phyloP scores from a whole-genome alignment of 768 basidiomycete genomes.

The Leucocoprinus leucothites region DNA sequence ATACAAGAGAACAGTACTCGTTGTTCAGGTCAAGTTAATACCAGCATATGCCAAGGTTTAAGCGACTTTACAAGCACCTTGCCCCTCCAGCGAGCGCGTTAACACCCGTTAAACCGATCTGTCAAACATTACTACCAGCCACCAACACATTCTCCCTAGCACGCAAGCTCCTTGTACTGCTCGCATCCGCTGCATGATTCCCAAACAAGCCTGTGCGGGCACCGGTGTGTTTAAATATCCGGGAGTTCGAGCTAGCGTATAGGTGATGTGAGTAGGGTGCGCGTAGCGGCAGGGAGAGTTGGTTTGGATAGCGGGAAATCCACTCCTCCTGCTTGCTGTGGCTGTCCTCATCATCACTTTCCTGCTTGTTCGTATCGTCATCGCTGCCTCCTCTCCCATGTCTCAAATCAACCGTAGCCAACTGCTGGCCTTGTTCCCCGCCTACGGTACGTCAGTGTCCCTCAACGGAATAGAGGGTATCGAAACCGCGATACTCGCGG shows the following conservation, averaged over 20 bases:
- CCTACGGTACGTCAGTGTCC: constrained; percentile 26
- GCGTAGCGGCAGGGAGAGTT: constrained; percentile 6
- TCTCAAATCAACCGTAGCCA: constrained; percentile 40
- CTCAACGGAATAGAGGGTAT: constrained; percentile 48
- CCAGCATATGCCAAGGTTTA: background rate
- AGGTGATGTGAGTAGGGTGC: too few relatives aligned
- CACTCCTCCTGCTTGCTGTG: constrained; percentile 32
- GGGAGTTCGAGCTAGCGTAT: background rate
- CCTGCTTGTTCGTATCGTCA: constrained; percentile 36
- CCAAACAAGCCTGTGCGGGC: constrained; percentile 24
- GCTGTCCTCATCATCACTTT: constrained; percentile 35
- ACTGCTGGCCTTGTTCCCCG: constrained; percentile 42
- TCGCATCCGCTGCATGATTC: constrained; percentile 46
- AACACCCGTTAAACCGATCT: constrained; percentile 78
- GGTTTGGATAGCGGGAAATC: constrained; percentile 11
- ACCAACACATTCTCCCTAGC: constrained; percentile 13
- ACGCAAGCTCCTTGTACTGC: constrained; percentile 77
- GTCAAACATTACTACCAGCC: constrained; percentile 25
- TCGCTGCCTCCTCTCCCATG: constrained; percentile 35
- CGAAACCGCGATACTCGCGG: constrained; percentile 66
- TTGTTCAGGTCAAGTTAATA: background rate
- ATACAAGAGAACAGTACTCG: too few relatives aligned
- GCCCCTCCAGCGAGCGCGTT: constrained; percentile 51
- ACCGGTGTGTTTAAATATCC: background rate
- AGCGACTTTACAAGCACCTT: constrained; percentile 26